A percentile compares a stretch with the other conserved stretches of the same genome.
These are phyloP conservation scores for Sporobolomyces pararoseus DNA, from an alignment of 768 basidiomycete species.

Conservation along the genomic window DNA sequence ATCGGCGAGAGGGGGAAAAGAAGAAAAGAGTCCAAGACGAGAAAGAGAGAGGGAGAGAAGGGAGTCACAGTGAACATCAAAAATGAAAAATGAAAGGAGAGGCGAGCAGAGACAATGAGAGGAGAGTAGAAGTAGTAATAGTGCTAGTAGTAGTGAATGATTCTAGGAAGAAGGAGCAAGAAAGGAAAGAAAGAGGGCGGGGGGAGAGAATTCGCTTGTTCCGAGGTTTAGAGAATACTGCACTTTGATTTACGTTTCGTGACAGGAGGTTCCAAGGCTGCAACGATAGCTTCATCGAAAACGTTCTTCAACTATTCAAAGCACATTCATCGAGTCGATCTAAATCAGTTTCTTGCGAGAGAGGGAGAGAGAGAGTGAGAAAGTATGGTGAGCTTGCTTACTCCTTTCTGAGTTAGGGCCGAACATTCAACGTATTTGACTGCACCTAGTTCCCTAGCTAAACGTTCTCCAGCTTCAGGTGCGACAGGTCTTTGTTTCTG, in stretches of 20 bases:
- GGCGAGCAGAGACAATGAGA: no score
- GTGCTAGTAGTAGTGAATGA: no score
- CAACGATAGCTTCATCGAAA: slow-evolving; percentile 99
- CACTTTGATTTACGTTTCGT: slow-evolving; percentile 75
- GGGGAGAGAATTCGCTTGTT: neutral
- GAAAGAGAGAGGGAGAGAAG: neutral
- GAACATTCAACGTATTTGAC: slow-evolving; percentile 99
- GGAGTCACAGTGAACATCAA: no score
- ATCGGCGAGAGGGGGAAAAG: neutral
- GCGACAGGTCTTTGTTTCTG: slow-evolving; percentile 94
- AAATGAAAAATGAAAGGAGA: no score
- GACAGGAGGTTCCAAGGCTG: slow-evolving; percentile 94
- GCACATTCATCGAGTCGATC: neutral
- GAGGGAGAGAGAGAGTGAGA: neutral
- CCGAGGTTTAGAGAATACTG: slow-evolving; percentile 76
- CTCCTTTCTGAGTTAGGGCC: slow-evolving; percentile 94
- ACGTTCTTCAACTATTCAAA: slow-evolving; percentile 77
- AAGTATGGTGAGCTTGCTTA: slow-evolving; percentile 20
- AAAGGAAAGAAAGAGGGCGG: neutral
- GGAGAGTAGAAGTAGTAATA: neutral
- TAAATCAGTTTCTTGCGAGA: neutral
- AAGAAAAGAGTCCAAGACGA: neutral
- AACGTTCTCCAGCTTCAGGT: slow-evolving; percentile 80
- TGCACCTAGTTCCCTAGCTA: slow-evolving; percentile 94
- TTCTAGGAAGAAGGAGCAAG: neutral